These are phyloP conservation scores for Ophiocordyceps camponoti-rufipedis DNA, from an alignment of 2,329 filamentous ascomycete species.

Conservation along the genomic window DNA sequence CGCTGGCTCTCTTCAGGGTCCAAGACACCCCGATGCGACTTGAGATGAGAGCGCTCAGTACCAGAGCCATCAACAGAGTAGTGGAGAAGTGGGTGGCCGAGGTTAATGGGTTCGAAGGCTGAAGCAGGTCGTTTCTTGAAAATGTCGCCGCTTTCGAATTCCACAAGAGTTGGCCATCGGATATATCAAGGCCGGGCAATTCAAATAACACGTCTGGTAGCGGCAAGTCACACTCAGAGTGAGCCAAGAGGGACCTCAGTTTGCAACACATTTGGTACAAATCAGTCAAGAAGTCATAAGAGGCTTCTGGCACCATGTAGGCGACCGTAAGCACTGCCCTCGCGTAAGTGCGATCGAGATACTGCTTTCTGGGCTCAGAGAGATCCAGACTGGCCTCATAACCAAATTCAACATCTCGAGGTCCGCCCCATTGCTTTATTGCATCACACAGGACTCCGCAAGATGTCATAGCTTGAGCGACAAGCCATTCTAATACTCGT, in stretches of 20 bases:
- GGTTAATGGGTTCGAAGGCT: constrained; percentile 45
- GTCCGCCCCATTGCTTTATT: constrained; percentile 57
- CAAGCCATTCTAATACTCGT: constrained; percentile 49
- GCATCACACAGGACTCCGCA: constrained; percentile 45
- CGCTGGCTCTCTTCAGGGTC: constrained; percentile 35
- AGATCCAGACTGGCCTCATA: constrained; percentile 38
- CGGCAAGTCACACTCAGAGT: constrained; percentile 35
- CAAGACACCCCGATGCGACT: constrained; percentile 30
- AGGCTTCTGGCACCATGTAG: constrained; percentile 45
- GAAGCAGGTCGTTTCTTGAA: constrained; percentile 29
- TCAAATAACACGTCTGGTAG: constrained; percentile 27
- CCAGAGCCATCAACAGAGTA: constrained; percentile 41
- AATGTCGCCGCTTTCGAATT: constrained; percentile 10
- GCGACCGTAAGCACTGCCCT: constrained; percentile 49
- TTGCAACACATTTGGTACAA: constrained; percentile 42
- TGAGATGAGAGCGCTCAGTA: constrained; percentile 40
- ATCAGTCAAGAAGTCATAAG: constrained; percentile 36
- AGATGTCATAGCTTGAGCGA: constrained; percentile 35
- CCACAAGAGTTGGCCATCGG: constrained; percentile 7
- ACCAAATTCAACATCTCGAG: constrained; percentile 50
- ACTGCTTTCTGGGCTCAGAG: constrained; percentile 38
- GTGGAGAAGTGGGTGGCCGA: constrained; percentile 35
- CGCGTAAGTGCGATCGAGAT: constrained; percentile 46
- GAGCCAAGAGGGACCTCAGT: constrained; percentile 35
- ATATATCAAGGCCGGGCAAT: constrained; percentile 19